These are phyloP conservation scores for Sophora flavescens DNA, from an alignment of 306 rosid species.

Conservation along the genomic window DNA sequence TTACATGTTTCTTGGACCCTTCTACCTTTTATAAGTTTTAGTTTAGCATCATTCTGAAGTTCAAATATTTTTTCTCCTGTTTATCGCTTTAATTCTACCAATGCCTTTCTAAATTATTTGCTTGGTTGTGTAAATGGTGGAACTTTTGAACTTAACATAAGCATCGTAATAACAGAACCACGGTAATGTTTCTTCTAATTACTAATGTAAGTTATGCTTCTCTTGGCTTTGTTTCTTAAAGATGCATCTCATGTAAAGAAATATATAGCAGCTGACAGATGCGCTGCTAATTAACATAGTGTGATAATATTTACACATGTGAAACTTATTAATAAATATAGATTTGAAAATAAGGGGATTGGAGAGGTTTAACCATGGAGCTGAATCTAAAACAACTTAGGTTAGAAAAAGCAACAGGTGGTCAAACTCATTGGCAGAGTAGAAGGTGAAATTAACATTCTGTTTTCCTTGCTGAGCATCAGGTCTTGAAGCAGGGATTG, in stretches of 20 bases:
- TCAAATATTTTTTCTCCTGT: background rate
- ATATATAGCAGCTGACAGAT: constrained; percentile 13
- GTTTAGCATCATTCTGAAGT: background rate
- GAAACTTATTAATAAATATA: constrained; percentile 12
- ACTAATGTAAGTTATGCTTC: constrained; percentile 25
- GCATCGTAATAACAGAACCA: constrained; percentile 6
- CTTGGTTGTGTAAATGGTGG: constrained; percentile 9
- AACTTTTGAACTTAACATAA: background rate
- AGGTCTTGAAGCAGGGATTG: too few species aligned
- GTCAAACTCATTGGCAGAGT: background rate
- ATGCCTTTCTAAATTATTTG: constrained; percentile 22
- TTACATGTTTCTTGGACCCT: constrained; percentile 21
- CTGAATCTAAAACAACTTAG: constrained; percentile 3
- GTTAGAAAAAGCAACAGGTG: background rate
- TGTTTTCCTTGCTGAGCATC: background rate
- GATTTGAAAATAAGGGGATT: constrained; percentile 11
- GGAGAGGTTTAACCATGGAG: constrained; percentile 29
- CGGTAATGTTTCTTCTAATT: constrained; percentile 9
- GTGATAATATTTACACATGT: background rate
- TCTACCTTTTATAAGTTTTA: constrained; percentile 13
- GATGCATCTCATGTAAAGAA: background rate
- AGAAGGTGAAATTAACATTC: background rate
- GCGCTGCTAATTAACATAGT: background rate
- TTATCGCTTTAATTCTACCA: background rate
- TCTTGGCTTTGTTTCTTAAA: constrained; percentile 3